Percentiles rank a stretch among this genome's conserved stretches.
phyloP scores from a whole-genome alignment of 2,329 filamentous ascomycete genomes.

The Fusarium irregulare region DNA sequence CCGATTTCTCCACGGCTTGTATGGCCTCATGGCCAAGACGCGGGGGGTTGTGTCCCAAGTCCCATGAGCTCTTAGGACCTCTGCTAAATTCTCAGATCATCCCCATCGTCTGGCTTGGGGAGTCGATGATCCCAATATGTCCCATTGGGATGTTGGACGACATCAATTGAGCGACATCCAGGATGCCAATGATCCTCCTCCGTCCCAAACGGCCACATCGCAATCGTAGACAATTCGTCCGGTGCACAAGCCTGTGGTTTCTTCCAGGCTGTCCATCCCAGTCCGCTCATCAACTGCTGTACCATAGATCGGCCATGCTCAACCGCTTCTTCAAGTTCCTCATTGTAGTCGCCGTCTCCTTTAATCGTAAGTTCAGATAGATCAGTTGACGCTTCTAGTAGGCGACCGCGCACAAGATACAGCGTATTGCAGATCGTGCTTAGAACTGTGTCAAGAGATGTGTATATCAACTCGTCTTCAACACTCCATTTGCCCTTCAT shows the following conservation, averaged over 20 bases:
- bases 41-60: not conserved
- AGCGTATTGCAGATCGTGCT: constrained; percentile 53
- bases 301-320: constrained; percentile 34
- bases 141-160: constrained; percentile 34
- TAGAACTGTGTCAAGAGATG: constrained; percentile 56
- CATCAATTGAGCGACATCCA: constrained; percentile 46
- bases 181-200: constrained; percentile 62
- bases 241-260: constrained; percentile 63
- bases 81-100: not conserved
- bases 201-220: constrained; percentile 71
- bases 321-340: constrained; percentile 30
- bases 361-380: constrained; percentile 18
- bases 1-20: constrained; percentile 23
- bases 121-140: constrained; percentile 41
- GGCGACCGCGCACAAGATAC: constrained; percentile 40
- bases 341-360: not conserved
- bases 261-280: constrained; percentile 72
- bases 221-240: constrained; percentile 69
- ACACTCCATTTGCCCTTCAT: constrained; percentile 48
- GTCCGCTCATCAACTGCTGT: constrained; percentile 56
- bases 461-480: constrained; percentile 59
- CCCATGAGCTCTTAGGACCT: not conserved
- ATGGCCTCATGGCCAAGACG: constrained; percentile 39
- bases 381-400: constrained; percentile 33
- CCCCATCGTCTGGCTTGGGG: not conserved